phyloP scores from a whole-genome alignment of 2,329 filamentous ascomycete species.

The Thelonectria olida region DNA sequence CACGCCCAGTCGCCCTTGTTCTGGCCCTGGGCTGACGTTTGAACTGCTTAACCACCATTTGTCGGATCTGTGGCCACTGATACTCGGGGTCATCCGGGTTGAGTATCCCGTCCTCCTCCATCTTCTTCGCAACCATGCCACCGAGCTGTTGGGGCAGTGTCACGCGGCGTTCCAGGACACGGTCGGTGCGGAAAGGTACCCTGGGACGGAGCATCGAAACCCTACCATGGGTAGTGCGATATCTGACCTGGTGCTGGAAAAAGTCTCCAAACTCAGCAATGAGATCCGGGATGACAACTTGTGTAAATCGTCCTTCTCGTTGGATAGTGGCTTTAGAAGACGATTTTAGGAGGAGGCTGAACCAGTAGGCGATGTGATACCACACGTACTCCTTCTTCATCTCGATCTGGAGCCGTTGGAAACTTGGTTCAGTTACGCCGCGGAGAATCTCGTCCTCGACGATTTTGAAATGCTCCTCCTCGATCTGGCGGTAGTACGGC shows the following conservation, averaged over 20 bases:
- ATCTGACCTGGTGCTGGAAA: slow-evolving; percentile 41
- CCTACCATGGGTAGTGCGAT: slow-evolving; percentile 45
- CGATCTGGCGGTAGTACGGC: slow-evolving; percentile 46
- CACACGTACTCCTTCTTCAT: slow-evolving; percentile 45
- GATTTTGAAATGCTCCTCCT: slow-evolving; percentile 38
- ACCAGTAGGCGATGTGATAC: slow-evolving; percentile 42
- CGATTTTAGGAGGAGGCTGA: slow-evolving; percentile 40
- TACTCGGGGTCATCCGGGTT: slow-evolving; percentile 29
- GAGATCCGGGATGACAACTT: slow-evolving; percentile 41
- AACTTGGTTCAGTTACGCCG: slow-evolving; percentile 21
- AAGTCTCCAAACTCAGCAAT: slow-evolving; percentile 47
- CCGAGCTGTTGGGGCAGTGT: slow-evolving; percentile 41
- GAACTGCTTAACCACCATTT: slow-evolving; percentile 38
- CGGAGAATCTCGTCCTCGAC: slow-evolving; percentile 47
- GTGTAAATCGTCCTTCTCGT: slow-evolving; percentile 35
- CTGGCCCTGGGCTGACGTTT: slow-evolving; percentile 36
- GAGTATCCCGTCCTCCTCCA: slow-evolving; percentile 24
- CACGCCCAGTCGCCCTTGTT: slow-evolving; percentile 20
- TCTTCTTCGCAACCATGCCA: slow-evolving; percentile 14
- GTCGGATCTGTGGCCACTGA: slow-evolving; percentile 34
- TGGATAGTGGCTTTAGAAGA: slow-evolving; percentile 32
- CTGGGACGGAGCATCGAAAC: slow-evolving; percentile 39
- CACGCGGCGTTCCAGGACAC: slow-evolving; percentile 29
- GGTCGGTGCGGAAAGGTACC: slow-evolving; percentile 32
- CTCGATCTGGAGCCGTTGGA: slow-evolving; percentile 42